Base-by-base conservation (phyloP, 306 rosid species). In the barrel medic (Medicago truncatula) region DNA sequence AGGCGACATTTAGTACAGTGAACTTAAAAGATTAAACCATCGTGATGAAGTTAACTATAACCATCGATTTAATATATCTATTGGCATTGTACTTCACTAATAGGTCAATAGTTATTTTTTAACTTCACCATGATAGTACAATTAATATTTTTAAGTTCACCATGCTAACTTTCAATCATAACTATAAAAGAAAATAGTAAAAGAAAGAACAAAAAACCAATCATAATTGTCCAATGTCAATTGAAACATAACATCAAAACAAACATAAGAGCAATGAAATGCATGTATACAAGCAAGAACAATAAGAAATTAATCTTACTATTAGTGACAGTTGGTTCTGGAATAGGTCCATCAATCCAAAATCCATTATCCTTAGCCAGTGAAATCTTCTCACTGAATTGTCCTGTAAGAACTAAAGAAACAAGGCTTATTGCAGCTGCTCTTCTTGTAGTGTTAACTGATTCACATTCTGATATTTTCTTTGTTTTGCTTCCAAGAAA, bases 261-360 rank as follows among this genome's bases (percentile, higher is more conserved):
- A 43, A 59, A 53, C 15, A 65, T 67, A 23, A 43, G n/a, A 57
- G 39, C 21, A 60, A 60, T 13, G 28, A 34, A 46, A 56, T 41
- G 50, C 1, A 58, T 50, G 56, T 34, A 17, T 34, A 2, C 18
- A 47, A 34, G 15, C 47, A 63, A 71, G 77, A 63, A 62, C 9
- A 4, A 76, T 53, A 43, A 68, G 67, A 78, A 72, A 73, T 16
- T 8, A 17, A 9, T 50, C 92, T 89, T 86, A 89, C 97, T 85
- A 84, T 92, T 95, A 21, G 80, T 70, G 66, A 83, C 89, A 58
- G 92, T 76, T 74, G 92, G 93, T 9, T 70, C n/a, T 2, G 92
- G 96, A 18, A 91, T 72, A 74, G 90, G 93, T 14, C 87, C 93
- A 0, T 85, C 88, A 47, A 80, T 57, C 98, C 99, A 95, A 75